A percentile compares a stretch with the other conserved stretches of the same genome.
phyloP scores from a whole-genome alignment of 1,139 yeast species.

The Magnusiomyces ingens region DNA sequence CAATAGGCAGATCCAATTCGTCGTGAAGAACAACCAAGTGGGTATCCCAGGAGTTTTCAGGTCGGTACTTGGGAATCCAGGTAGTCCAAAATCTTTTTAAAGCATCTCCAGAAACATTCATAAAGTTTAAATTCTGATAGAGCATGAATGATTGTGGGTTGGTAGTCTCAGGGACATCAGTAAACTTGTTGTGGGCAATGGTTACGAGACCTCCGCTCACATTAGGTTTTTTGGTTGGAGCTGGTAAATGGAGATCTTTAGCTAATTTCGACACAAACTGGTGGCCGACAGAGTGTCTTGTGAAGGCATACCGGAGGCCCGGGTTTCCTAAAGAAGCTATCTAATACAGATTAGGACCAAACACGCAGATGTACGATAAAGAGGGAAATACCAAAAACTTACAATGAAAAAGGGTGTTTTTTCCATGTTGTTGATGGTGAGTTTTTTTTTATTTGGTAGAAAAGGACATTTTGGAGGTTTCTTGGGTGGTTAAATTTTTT shows the following conservation, averaged over 20 bases:
- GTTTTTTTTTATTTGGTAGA: neutral
- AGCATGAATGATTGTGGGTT: slow-evolving; percentile 24
- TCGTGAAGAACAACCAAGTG: slow-evolving; percentile 62
- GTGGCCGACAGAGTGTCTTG: slow-evolving; percentile 80
- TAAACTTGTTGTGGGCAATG: neutral
- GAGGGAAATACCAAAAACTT: neutral
- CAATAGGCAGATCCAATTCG: slow-evolving; percentile 60
- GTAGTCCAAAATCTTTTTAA: slow-evolving; percentile 38
- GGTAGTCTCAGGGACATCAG: neutral
- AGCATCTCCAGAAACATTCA: slow-evolving; percentile 61
- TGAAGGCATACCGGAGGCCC: slow-evolving; percentile 49
- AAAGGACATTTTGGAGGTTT: neutral
- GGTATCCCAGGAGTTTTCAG: slow-evolving; percentile 26
- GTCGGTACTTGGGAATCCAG: slow-evolving; percentile 25
- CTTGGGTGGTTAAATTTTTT: no score
- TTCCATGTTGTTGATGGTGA: slow-evolving; percentile 2
- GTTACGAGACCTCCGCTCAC: slow-evolving; percentile 16
- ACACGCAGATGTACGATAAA: neutral
- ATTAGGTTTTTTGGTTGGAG: slow-evolving; percentile 15
- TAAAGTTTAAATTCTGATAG: slow-evolving; percentile 49
- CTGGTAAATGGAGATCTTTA: slow-evolving; percentile 11
- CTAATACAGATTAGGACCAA: neutral
- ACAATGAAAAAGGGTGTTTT: slow-evolving; percentile 9
- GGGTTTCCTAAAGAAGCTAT: slow-evolving; percentile 68
- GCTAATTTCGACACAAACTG: slow-evolving; percentile 32